A percentile compares a stretch with the other conserved stretches of the same genome.
Evolutionary conservation across 2,329 filamentous ascomycete species (phyloP).

Genomic region (Ophiocordyceps camponoti-leonardi): DNA sequence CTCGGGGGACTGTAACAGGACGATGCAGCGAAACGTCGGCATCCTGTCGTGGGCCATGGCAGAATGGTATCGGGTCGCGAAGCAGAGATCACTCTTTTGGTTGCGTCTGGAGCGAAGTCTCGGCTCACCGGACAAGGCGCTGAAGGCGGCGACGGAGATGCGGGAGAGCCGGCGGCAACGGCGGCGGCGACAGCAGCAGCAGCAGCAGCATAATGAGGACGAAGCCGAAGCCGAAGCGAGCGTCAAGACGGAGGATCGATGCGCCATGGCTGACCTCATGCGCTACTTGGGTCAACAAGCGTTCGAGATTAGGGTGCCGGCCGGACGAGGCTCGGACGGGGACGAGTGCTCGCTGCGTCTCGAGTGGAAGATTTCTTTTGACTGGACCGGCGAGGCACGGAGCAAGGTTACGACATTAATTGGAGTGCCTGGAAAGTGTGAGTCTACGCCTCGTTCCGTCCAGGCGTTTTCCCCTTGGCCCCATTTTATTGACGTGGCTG

Average conservation of each 20-base stretch:
- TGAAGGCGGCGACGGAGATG: slow-evolving; percentile 7
- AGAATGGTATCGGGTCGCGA: slow-evolving; percentile 47
- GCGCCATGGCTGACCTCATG: slow-evolving; percentile 25
- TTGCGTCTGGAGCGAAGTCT: slow-evolving; percentile 31
- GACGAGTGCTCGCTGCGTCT: slow-evolving; percentile 29
- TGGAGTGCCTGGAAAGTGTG: slow-evolving; percentile 45
- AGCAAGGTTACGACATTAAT: slow-evolving; percentile 37
- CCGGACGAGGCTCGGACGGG: slow-evolving; percentile 12
- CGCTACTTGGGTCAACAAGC: slow-evolving; percentile 35
- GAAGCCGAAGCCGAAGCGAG: slow-evolving; percentile 8
- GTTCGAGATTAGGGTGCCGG: slow-evolving; percentile 25
- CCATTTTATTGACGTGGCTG: slow-evolving; percentile 1
- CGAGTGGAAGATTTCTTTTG: slow-evolving; percentile 47
- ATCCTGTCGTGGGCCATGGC: slow-evolving; percentile 50
- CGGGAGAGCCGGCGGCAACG: slow-evolving; percentile 6
- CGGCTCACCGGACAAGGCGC: slow-evolving; percentile 11
- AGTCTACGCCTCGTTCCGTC: slow-evolving; percentile 17
- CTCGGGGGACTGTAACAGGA: slow-evolving; percentile 21
- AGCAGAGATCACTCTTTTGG: slow-evolving; percentile 47
- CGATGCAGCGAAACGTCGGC: slow-evolving; percentile 37
- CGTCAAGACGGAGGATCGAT: slow-evolving; percentile 2
- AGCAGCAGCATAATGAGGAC: slow-evolving; percentile 2
- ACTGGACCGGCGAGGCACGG: slow-evolving; percentile 57
- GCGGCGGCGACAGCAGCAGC: slow-evolving; percentile 3
- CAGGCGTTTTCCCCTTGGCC: slow-evolving; percentile 1